Percentiles rank a stretch among this genome's conserved stretches.
Evolutionary conservation across 192 early-diverging fungal genomes (phyloP).

Genomic region (Coemansia sp.): DNA sequence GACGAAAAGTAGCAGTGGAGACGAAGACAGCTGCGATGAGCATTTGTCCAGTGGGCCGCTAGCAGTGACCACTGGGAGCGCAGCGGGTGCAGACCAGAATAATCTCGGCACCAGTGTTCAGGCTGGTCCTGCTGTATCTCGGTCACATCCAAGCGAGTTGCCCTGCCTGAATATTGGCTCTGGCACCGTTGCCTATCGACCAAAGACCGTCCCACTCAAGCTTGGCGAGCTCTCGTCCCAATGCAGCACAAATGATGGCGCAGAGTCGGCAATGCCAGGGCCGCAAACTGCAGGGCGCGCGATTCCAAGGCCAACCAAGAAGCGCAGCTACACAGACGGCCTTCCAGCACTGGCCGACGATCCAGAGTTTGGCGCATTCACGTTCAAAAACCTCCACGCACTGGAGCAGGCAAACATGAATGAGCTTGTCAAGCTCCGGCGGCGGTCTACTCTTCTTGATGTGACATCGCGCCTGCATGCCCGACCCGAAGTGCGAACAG

Average conservation of each 20-base stretch:
- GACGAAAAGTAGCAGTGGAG: slow-evolving; percentile 14
- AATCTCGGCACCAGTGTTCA: too few species aligned
- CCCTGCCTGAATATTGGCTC: background rate
- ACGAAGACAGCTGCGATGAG: background rate
- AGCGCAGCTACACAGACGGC: background rate
- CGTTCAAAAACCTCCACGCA: slow-evolving; percentile 83
- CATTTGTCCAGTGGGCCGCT: background rate
- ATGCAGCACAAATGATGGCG: background rate
- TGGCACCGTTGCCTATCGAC: slow-evolving; percentile 14
- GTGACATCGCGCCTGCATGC: background rate
- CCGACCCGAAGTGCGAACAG: background rate
- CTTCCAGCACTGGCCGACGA: slow-evolving; percentile 14
- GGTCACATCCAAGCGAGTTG: slow-evolving; percentile 6
- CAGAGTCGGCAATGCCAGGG: background rate
- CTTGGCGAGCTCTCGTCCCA: background rate
- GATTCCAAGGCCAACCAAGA: background rate
- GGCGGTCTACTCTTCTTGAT: slow-evolving; percentile 40
- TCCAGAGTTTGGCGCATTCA: slow-evolving; percentile 80
- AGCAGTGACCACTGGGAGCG: too few species aligned
- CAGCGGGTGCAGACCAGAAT: background rate
- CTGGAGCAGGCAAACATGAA: slow-evolving; percentile 90
- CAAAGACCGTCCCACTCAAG: slow-evolving; percentile 17
- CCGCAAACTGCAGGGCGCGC: background rate
- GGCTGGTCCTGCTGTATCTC: background rate
- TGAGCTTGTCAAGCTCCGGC: slow-evolving; percentile 71